phyloP scores from a whole-genome alignment of 495 filamentous ascomycete genomes.

The Daldinia vernicosa region DNA sequence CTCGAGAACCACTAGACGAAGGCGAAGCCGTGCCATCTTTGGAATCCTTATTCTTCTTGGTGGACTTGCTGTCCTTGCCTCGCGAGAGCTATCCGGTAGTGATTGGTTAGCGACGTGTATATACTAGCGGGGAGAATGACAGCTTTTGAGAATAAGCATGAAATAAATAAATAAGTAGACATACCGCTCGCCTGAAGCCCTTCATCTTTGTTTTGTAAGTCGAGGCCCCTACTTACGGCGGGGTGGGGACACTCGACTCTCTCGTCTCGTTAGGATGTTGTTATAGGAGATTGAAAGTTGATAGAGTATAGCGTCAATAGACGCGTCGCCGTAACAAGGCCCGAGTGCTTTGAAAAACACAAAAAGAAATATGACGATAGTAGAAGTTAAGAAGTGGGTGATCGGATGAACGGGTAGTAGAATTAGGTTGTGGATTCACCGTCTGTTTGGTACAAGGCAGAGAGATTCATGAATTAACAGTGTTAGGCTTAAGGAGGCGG shows the following conservation, averaged over 20 bases:
- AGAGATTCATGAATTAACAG: conserved; percentile 15
- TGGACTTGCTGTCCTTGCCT: conserved; percentile 90
- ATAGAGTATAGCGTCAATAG: conserved; percentile 11
- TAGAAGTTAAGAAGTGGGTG: conserved; percentile 12
- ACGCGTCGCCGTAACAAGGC: conserved; percentile 22
- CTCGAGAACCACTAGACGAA: conserved; percentile 65
- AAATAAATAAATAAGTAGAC: conserved; percentile 50
- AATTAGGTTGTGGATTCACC: conserved; percentile 31
- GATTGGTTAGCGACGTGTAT: neutral
- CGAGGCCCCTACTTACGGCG: conserved; percentile 50
- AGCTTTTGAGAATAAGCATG: neutral
- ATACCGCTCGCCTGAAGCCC: conserved; percentile 96
- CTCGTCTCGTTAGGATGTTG: conserved; percentile 20
- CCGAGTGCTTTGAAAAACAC: neutral
- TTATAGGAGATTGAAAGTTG: conserved; percentile 12
- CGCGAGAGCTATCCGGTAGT: conserved; percentile 81
- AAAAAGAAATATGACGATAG: conserved; percentile 5
- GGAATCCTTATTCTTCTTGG: conserved; percentile 90
- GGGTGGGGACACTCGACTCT: conserved; percentile 44
- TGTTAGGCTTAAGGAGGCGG: conserved; percentile 26
- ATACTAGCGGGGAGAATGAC: neutral
- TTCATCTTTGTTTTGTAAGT: conserved; percentile 83
- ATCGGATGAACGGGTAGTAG: conserved; percentile 2
- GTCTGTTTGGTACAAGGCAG: conserved; percentile 30
- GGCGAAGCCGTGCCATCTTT: conserved; percentile 82